Base-by-base conservation (phyloP, 805 yeast genomes). In the Teunomyces panamensis region DNA sequence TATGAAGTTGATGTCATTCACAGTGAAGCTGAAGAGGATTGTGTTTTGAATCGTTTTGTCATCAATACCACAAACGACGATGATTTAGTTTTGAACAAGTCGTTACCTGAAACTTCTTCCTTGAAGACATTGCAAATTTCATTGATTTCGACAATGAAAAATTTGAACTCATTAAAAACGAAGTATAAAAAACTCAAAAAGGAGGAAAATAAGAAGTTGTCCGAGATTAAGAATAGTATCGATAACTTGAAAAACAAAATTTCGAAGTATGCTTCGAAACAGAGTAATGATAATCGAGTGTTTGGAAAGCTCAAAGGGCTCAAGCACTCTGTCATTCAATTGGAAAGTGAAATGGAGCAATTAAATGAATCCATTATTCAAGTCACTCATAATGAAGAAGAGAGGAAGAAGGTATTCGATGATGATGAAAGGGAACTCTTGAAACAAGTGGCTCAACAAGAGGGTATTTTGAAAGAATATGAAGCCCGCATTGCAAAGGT, bases 271-370 rank as follows among this genome's bases (percentile, higher is more conserved):
- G 58, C 58, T 10, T 54, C 49, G 35, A 59, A 56, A 32, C 56
- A 58, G 24, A 48, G 39, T 11, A 62, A 56, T 47, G 75, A 73
- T 36, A 61, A 56, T 24, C 55, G 73, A 42, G 52, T 59, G 0
- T 58, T 64, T 48, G 71, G 74, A 3, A 72, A 71, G 46, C 53
- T 73, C 30, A 69, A 67, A 49, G 73, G 75, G 5, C 61, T 73
- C 39, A 64, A 71, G 49, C 74, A 71, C 46, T 59, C 71, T 0
- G 73, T 70, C 4, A 55, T 57, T 11, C 77, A 73, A 53, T 56
- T 70, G 42, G 75, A 72, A 49, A 47, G 49, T 26, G 78, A 73
- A 33, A 64, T 71, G 14, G 51, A 52, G 11, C 57, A 52, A 7
- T 55, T 68, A 39, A 55, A 58, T 20, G 43, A 44, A 28, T 51